Evolutionary conservation across 148 eudicot species (phyloP).

Genomic region (Arctostaphylos glauca): DNA sequence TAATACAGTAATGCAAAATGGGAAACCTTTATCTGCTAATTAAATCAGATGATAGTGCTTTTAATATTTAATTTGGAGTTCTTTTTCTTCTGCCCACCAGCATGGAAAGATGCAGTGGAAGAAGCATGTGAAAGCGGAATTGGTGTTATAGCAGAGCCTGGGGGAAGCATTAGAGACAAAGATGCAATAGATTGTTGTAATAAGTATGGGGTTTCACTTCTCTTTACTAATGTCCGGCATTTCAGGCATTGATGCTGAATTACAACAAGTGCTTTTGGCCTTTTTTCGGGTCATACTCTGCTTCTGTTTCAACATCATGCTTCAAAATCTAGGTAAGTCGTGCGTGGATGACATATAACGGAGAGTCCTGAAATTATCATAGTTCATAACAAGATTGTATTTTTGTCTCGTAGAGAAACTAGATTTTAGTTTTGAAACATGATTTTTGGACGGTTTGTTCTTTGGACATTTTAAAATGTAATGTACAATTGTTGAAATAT

Average conservation of each 20-base stretch:
- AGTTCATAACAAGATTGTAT: background rate
- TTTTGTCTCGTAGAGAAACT: background rate
- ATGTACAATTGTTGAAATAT: too few species aligned
- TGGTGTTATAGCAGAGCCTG: conserved; percentile 80
- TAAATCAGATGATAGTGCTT: background rate
- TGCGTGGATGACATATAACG: background rate
- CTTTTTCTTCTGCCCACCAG: conserved; percentile 31
- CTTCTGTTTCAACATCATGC: background rate
- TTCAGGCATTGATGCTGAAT: conserved; percentile 58
- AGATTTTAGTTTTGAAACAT: background rate
- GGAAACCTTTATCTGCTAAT: background rate
- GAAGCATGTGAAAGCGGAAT: conserved; percentile 89
- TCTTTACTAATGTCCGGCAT: conserved; percentile 82
- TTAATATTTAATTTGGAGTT: background rate
- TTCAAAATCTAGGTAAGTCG: background rate
- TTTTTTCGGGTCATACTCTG: background rate
- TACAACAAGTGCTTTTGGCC: background rate
- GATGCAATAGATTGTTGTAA: conserved; percentile 90
- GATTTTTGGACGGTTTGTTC: background rate
- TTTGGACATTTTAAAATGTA: background rate
- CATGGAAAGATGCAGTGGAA: conserved; percentile 96
- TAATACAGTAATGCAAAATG: background rate
- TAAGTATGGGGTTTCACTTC: conserved; percentile 81
- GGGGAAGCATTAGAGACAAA: conserved; percentile 82
- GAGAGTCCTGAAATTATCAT: background rate